Conservation (phyloP, 495 filamentous ascomycete genomes). For the Penicillium waksmanii region DNA sequence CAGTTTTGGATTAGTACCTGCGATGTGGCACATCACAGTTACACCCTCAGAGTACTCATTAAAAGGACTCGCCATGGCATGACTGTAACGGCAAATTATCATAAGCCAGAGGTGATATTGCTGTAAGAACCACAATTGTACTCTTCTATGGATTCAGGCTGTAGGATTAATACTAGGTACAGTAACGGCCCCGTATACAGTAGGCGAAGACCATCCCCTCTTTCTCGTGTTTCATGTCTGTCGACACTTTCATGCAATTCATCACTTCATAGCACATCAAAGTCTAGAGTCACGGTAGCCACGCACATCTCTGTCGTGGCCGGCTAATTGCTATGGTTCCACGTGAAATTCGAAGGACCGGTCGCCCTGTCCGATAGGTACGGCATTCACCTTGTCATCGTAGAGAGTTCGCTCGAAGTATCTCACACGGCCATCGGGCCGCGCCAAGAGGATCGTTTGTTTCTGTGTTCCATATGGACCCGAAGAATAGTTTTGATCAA, state of each 20-base stretch:
- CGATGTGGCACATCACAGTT: no score
- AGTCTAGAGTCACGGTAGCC: conserved; percentile 11
- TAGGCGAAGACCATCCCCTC: background rate
- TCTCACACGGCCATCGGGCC: conserved; percentile 71
- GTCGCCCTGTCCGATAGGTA: conserved; percentile 65
- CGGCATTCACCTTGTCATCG: conserved; percentile 64
- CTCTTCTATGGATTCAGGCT: background rate
- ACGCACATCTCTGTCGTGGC: conserved; percentile 2
- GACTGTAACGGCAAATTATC: no score
- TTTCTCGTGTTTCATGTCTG: background rate
- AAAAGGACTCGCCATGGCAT: no score
- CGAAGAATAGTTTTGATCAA: conserved; percentile 34
- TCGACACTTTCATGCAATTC: background rate
- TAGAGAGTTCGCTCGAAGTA: conserved; percentile 86
- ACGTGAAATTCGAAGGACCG: conserved; percentile 45
- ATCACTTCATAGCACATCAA: conserved; percentile 10
- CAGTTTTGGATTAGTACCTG: no score
- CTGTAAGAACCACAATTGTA: no score
- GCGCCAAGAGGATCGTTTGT: conserved; percentile 84
- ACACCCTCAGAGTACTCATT: no score
- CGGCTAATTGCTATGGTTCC: conserved; percentile 18
- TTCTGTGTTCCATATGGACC: conserved; percentile 86
- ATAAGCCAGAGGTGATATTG: no score
- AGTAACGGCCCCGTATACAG: background rate
- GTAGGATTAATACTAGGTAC: conserved; percentile 4